Evolutionary conservation across 768 basidiomycete genomes (phyloP).

Genomic region (Lactarius pseudohatsudake): DNA sequence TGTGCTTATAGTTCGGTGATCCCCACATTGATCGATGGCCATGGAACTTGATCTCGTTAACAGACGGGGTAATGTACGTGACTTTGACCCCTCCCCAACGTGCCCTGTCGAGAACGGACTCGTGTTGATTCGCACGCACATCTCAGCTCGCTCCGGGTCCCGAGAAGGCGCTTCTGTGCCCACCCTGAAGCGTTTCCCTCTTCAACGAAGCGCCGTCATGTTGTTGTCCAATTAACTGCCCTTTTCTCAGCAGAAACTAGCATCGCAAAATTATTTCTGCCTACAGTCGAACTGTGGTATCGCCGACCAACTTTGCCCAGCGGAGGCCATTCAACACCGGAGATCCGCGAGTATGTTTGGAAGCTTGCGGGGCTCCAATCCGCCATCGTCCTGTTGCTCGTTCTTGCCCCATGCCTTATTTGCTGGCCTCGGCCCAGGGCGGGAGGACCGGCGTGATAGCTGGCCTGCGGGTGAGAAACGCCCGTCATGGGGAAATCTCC

Average conservation of each 20-base stretch:
- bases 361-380: slow-evolving; percentile 8
- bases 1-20: neutral
- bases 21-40: neutral
- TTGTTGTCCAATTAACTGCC: neutral
- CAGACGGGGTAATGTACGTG: slow-evolving; percentile 14
- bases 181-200: neutral
- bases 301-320: neutral
- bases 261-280: neutral
- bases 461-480: neutral
- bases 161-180: neutral
- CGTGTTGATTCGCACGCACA: slow-evolving; percentile 12
- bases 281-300: neutral
- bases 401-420: neutral
- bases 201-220: neutral
- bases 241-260: slow-evolving; percentile 14
- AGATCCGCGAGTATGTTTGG: slow-evolving; percentile 14
- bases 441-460: neutral
- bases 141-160: slow-evolving; percentile 12
- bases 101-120: neutral
- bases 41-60: neutral
- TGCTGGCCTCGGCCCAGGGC: neutral
- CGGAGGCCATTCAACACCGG: neutral
- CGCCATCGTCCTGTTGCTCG: neutral
- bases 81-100: neutral
- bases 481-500: slow-evolving; percentile 8